A percentile compares a stretch with the other conserved stretches of the same genome.
These are phyloP conservation scores for Stagonosporopsis cucurbitacearum DNA, from an alignment of 2,329 filamentous ascomycete species.

Conservation along the genomic window DNA sequence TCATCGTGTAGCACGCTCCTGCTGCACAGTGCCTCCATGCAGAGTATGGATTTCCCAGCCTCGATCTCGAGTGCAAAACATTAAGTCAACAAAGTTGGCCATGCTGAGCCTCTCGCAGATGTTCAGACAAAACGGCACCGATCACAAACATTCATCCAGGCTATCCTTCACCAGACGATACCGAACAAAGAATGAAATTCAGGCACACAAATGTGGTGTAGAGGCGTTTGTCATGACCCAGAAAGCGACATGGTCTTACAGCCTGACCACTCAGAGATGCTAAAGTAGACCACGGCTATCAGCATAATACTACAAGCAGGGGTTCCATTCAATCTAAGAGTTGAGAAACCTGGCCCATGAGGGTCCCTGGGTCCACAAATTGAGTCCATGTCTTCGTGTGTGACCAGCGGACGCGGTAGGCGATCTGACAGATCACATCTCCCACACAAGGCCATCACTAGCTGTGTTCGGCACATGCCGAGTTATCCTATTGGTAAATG, in stretches of 20 bases:
- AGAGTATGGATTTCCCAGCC: background rate
- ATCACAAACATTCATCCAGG: slow-evolving; percentile 19
- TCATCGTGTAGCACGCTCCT: background rate
- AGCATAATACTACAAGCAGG: slow-evolving; percentile 12
- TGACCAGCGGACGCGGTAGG: slow-evolving; percentile 40
- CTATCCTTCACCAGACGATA: slow-evolving; percentile 29
- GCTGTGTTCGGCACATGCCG: slow-evolving; percentile 4
- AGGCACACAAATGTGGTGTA: slow-evolving; percentile 13
- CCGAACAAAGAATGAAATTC: slow-evolving; percentile 28
- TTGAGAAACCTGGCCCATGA: slow-evolving; percentile 15
- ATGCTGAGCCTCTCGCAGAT: background rate
- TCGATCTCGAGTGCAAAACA: background rate
- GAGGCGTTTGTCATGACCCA: slow-evolving; percentile 18
- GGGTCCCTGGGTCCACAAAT: slow-evolving; percentile 17
- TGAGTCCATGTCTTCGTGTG: slow-evolving; percentile 28
- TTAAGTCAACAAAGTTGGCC: background rate
- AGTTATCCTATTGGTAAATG: background rate
- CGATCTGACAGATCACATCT: slow-evolving; percentile 36
- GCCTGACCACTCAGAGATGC: slow-evolving; percentile 35
- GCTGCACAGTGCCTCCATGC: background rate
- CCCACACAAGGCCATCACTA: slow-evolving; percentile 23
- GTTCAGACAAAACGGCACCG: background rate
- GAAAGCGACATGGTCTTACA: slow-evolving; percentile 37
- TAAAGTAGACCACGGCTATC: slow-evolving; percentile 24
- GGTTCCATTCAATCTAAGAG: slow-evolving; percentile 24